Percentiles rank a stretch among this genome's conserved stretches.
Conservation (phyloP, 805 yeast species). For the Saccharomycopsis fermentans region DNA sequence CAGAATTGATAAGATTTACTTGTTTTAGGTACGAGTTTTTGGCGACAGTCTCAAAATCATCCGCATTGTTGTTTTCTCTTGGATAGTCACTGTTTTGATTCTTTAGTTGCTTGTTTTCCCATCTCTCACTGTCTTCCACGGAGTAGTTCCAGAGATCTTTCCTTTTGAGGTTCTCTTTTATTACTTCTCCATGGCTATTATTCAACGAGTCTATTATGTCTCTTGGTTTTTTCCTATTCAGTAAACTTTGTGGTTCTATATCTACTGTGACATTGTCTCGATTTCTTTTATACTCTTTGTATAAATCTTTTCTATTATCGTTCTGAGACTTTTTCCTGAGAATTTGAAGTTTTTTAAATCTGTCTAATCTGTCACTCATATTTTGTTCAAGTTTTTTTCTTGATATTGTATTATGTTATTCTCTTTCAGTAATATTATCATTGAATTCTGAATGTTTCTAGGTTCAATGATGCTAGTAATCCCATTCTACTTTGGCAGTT, state of each 20-base stretch:
- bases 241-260: background rate
- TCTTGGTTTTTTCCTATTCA: background rate
- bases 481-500: too few species aligned
- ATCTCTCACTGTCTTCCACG: conserved; percentile 52
- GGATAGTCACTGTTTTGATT: conserved; percentile 21
- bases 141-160: conserved; percentile 44
- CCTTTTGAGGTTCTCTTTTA: conserved; percentile 24
- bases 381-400: background rate
- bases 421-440: too few species aligned
- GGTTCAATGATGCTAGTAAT: too few species aligned
- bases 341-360: background rate
- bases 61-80: conserved; percentile 30
- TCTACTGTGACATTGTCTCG: background rate
- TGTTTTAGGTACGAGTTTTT: conserved; percentile 50
- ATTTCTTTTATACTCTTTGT: conserved; percentile 11
- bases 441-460: too few species aligned
- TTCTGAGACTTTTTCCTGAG: background rate
- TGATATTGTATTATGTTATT: too few species aligned
- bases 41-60: conserved; percentile 47
- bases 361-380: background rate
- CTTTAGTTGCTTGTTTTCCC: conserved; percentile 38
- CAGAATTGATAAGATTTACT: conserved; percentile 29
- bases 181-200: background rate
- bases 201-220: conserved; percentile 7
- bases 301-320: conserved; percentile 10